Conservation (phyloP, 2,329 filamentous ascomycete species). For the Tolypocladium pustulatum region DNA sequence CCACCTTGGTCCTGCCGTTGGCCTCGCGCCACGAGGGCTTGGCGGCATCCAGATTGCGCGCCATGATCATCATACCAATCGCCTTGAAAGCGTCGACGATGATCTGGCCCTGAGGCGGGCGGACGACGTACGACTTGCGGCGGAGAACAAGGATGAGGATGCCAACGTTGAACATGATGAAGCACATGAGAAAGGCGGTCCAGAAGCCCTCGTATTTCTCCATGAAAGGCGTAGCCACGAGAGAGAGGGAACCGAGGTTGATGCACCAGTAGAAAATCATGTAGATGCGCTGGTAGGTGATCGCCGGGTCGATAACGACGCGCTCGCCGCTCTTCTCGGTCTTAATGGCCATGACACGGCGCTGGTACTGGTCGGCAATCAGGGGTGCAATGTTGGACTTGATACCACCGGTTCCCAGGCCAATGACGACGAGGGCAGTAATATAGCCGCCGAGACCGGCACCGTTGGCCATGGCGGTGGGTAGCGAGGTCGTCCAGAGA, state of each 20-base stretch:
- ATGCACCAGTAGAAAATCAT: conserved; percentile 69
- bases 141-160: conserved; percentile 38
- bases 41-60: conserved; percentile 44
- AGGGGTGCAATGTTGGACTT: conserved; percentile 52
- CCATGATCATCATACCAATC: conserved; percentile 26
- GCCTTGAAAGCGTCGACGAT: conserved; percentile 53
- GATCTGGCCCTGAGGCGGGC: conserved; percentile 49
- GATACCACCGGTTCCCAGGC: conserved; percentile 58
- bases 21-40: conserved; percentile 55
- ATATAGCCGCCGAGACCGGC: conserved; percentile 40
- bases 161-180: conserved; percentile 53
- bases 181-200: conserved; percentile 46
- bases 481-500: conserved; percentile 39
- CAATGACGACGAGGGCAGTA: conserved; percentile 49
- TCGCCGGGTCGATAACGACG: conserved; percentile 56
- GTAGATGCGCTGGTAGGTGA: conserved; percentile 60
- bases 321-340: conserved; percentile 39
- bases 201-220: conserved; percentile 60
- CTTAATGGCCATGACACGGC: conserved; percentile 37
- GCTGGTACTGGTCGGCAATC: conserved; percentile 57
- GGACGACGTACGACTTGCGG: conserved; percentile 37
- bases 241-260: conserved; percentile 60
- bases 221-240: conserved; percentile 57
- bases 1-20: conserved; percentile 27
- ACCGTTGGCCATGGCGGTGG: conserved; percentile 21